Base-by-base conservation (phyloP, 1,139 yeast species). In the Taphrina populina region DNA sequence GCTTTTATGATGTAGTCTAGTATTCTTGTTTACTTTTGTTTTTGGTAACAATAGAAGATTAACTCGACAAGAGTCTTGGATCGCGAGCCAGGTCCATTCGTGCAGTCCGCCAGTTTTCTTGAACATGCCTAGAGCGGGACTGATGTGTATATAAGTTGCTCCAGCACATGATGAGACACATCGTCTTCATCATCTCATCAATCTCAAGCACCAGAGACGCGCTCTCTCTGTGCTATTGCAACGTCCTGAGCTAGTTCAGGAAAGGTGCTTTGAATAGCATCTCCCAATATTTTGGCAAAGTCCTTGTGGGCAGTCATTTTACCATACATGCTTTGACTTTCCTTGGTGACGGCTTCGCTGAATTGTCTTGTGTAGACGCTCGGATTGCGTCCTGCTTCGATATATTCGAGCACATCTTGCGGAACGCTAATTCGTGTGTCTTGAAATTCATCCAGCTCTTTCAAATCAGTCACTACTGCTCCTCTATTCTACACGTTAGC, bases 341-440 rank as follows among this genome's bases (percentile, higher is more conserved):
- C 83, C 64, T 87, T 83, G 26, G 90, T 83, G 19, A 92, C 84
- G 40, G 92, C 87, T 68, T 92, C 98, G 8, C 90, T 88, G 70
- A 92, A 92, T 70, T 94, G 98, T 67, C 98, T 77, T 0, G 97
- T 88, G 69, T 92, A 92, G 46, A 92, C 90, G 67, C 92, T 97
- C 0, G 99, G 98, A 66, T 92, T 92, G 62, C 98, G 75, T 1
- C 98, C 98, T 65, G 88, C 95, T 67, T 92, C 97, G 44, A 92
- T 39, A 33, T 49, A 49, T 39, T 41, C 44, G 19, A 33, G 24
- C 35, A 35, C 47, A 30, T 43, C 47, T 30, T 43, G 47, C 23
- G 47, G 47, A 6, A 43, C 47, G 20, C 37, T 30, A 24, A 40
- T 24, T n/a, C n/a, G n/a, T n/a, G n/a, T n/a, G n/a, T n/a, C n/a